Evolutionary conservation across 768 basidiomycete genomes (phyloP).

Genomic region (Clitopilus passeckerianus): DNA sequence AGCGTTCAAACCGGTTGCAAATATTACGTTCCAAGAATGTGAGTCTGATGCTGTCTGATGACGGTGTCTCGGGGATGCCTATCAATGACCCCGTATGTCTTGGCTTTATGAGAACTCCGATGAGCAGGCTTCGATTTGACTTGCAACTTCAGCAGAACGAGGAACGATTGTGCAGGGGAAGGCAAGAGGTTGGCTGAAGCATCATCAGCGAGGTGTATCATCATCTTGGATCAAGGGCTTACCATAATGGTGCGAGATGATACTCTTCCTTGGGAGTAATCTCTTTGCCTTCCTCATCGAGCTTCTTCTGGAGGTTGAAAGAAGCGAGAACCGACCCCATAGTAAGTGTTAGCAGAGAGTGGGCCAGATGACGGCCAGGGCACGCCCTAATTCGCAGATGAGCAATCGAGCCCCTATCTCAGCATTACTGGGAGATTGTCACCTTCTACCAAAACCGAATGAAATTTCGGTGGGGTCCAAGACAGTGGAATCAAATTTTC

Average conservation of each 20-base stretch:
- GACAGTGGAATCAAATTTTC: conserved; percentile 9
- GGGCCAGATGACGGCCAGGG: neutral
- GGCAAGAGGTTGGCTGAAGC: neutral
- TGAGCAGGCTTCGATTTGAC: neutral
- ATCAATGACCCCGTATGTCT: too few species aligned
- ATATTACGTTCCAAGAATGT: too few species aligned
- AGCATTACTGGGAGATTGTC: neutral
- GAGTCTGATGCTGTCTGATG: too few species aligned
- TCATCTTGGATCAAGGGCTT: neutral
- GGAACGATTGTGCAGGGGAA: neutral
- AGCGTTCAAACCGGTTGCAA: too few species aligned
- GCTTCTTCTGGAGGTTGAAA: neutral
- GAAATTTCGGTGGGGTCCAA: conserved; percentile 9
- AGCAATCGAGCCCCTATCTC: too few species aligned
- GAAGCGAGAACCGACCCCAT: neutral
- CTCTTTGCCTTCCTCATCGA: conserved; percentile 12
- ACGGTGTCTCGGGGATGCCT: too few species aligned
- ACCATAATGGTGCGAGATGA: neutral
- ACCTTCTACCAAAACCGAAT: neutral
- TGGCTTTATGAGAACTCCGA: too few species aligned
- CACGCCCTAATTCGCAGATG: neutral
- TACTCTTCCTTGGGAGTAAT: conserved; percentile 10
- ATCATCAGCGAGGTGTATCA: conserved; percentile 7
- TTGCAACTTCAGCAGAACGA: neutral
- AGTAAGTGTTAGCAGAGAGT: neutral